Evolutionary conservation across 306 rosid genomes (phyloP).

Genomic region (Cajanus cajan): DNA sequence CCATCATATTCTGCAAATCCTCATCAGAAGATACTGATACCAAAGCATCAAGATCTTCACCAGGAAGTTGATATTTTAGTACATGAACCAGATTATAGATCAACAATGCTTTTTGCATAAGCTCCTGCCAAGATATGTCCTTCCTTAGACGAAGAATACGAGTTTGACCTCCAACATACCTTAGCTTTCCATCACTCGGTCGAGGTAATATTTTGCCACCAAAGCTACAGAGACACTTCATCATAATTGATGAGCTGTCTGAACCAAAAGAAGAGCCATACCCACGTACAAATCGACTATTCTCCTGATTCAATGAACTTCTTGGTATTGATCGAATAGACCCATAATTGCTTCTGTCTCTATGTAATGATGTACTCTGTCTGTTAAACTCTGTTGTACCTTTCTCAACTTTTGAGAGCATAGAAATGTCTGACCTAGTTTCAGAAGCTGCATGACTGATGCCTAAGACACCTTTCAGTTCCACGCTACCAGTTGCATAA

Average conservation of each 20-base stretch:
- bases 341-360: slow-evolving; percentile 49
- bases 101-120: slow-evolving; percentile 56
- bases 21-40: slow-evolving; percentile 85
- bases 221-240: slow-evolving; percentile 75
- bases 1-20: slow-evolving; percentile 88
- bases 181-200: slow-evolving; percentile 71
- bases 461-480: slow-evolving; percentile 47
- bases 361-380: slow-evolving; percentile 38
- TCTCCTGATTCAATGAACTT: slow-evolving; percentile 49
- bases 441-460: slow-evolving; percentile 45
- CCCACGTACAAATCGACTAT: slow-evolving; percentile 36
- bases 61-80: slow-evolving; percentile 84
- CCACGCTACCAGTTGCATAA: slow-evolving; percentile 44
- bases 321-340: slow-evolving; percentile 49
- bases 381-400: slow-evolving; percentile 51
- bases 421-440: slow-evolving; percentile 48
- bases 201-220: slow-evolving; percentile 79
- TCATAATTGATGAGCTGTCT: slow-evolving; percentile 47
- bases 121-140: slow-evolving; percentile 65
- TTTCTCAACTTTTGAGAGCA: slow-evolving; percentile 46
- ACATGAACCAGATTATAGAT: slow-evolving; percentile 54
- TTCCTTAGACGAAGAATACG: slow-evolving; percentile 62
- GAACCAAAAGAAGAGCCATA: slow-evolving; percentile 47
- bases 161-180: slow-evolving; percentile 85
- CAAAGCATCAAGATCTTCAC: slow-evolving; percentile 90